Conservation (phyloP, 2,329 filamentous ascomycete genomes). For the Fusarium praegraminearum region DNA sequence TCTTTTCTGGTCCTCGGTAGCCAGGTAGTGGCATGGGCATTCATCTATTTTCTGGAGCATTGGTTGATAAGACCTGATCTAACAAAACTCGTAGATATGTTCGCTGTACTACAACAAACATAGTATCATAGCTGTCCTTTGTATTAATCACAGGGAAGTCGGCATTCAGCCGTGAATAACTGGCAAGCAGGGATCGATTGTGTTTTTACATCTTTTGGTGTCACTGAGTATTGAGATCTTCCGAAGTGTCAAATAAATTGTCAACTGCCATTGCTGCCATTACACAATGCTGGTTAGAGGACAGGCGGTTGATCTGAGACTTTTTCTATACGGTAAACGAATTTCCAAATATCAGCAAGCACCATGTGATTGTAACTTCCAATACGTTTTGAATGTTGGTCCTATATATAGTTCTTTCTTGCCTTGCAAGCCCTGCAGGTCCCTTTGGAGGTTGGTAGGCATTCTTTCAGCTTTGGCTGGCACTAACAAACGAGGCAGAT, state of each 20-base stretch:
- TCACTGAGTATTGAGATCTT: not conserved
- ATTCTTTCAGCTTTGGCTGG: not conserved
- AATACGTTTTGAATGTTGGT: not conserved
- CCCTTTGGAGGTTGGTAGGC: not conserved
- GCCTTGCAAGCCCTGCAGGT: not conserved
- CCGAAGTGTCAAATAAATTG: not conserved
- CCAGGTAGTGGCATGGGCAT: not conserved
- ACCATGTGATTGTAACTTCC: not conserved
- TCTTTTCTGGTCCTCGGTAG: not conserved
- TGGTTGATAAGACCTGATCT: not conserved
- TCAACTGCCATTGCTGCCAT: not conserved
- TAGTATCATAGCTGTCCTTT: not conserved
- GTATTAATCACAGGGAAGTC: not conserved
- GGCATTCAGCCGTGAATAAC: not conserved
- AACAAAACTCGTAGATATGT: not conserved
- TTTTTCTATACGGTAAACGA: not conserved
- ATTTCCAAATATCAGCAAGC: not conserved
- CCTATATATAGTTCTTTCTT: not conserved
- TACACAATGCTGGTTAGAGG: not conserved
- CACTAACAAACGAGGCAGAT: slow-evolving; percentile 14
- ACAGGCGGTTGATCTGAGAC: too few relatives aligned
- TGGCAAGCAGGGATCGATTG: not conserved
- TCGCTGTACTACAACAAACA: not conserved
- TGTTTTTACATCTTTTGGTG: not conserved
- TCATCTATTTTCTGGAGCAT: not conserved